phyloP scores from a whole-genome alignment of 345 rosid genomes.

The Rhizophora mangle region DNA sequence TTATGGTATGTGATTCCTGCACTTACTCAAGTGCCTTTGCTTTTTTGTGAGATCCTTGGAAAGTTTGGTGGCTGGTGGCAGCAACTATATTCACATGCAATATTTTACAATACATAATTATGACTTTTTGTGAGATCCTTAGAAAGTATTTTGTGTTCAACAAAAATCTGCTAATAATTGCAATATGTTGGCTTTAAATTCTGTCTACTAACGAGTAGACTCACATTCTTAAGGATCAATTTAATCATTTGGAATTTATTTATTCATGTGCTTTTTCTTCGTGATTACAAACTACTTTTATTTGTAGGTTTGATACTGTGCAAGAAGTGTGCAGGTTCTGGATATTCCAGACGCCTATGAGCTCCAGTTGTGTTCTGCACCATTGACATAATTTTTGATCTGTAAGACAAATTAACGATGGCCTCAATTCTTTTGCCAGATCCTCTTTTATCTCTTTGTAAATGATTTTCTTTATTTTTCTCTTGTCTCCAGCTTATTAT shows the following conservation, averaged over 20 bases:
- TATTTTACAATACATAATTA: no score
- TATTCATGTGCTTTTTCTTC: not conserved
- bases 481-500: not conserved
- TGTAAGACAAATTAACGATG: slow-evolving; percentile 7
- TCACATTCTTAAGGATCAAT: not conserved
- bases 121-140: no score
- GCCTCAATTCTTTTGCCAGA: slow-evolving; percentile 18
- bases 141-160: no score
- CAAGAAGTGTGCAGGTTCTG: slow-evolving; percentile 74
- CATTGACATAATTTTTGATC: slow-evolving; percentile 14
- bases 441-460: slow-evolving; percentile 6
- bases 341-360: slow-evolving; percentile 63
- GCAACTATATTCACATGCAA: not conserved
- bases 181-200: not conserved
- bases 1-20: no score
- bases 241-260: not conserved
- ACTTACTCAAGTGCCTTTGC: no score
- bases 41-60: no score
- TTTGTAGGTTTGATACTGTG: slow-evolving; percentile 57
- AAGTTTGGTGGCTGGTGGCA: not conserved
- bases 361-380: slow-evolving; percentile 4
- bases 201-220: not conserved
- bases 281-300: not conserved
- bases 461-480: not conserved
- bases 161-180: not conserved